Conservation (phyloP, 208 protist species). For the Sergeia podlipaevii region DNA sequence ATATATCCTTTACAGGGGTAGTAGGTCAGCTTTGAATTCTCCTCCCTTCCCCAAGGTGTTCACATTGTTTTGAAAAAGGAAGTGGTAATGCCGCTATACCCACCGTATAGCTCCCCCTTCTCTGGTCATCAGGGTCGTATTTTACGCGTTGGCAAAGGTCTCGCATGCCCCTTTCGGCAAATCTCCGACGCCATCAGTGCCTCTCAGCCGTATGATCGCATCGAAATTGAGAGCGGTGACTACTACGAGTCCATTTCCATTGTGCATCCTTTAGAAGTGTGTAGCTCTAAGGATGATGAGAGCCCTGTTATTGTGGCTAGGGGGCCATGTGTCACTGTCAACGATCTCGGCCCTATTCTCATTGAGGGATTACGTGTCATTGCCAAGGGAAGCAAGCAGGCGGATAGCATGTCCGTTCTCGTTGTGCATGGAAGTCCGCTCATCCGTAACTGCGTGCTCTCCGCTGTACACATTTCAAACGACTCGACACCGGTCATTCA, state of each 20-base stretch:
- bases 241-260: conserved; percentile 39
- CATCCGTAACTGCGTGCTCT: conserved; percentile 36
- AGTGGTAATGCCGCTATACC: conserved; percentile 4
- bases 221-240: conserved; percentile 41
- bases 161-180: conserved; percentile 21
- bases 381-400: conserved; percentile 20
- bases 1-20: too few relatives aligned
- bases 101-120: conserved; percentile 22
- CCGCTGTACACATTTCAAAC: conserved; percentile 31
- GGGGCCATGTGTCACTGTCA: conserved; percentile 33
- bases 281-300: conserved; percentile 27
- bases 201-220: conserved; percentile 37
- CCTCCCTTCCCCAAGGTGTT: too few relatives aligned
- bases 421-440: conserved; percentile 25
- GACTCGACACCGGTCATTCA: conserved; percentile 21
- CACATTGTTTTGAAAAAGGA: too few relatives aligned
- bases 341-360: conserved; percentile 20
- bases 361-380: conserved; percentile 20
- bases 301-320: conserved; percentile 21
- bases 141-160: conserved; percentile 30
- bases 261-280: conserved; percentile 28
- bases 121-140: conserved; percentile 17
- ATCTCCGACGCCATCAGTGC: conserved; percentile 33
- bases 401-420: conserved; percentile 26
- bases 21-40: too few relatives aligned